Conservation (phyloP, 495 filamentous ascomycete genomes). For the Talaromyces borbonicus region DNA sequence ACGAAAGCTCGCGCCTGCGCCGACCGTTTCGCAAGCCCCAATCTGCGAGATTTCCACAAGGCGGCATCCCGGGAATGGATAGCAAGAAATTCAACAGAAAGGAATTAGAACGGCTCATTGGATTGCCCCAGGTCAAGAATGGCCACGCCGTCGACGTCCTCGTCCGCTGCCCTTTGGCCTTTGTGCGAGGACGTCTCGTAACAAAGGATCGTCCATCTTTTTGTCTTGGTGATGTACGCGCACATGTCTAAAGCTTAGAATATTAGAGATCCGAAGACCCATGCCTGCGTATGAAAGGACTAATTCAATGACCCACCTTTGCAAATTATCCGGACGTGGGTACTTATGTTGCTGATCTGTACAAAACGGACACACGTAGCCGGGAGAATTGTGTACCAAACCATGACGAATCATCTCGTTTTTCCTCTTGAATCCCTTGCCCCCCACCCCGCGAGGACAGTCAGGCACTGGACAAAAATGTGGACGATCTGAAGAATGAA, state of each 20-base stretch:
- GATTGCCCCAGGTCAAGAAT: constrained; percentile 12
- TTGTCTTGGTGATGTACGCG: constrained; percentile 83
- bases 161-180: constrained; percentile 75
- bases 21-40: too few relatives aligned
- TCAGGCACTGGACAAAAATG: constrained; percentile 82
- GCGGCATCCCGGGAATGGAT: too few relatives aligned
- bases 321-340: constrained; percentile 92
- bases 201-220: constrained; percentile 66
- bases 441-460: constrained; percentile 70
- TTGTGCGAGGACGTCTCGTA: constrained; percentile 75
- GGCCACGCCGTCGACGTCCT: constrained; percentile 62
- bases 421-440: constrained; percentile 96
- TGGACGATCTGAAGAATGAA: constrained; percentile 81
- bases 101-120: too few relatives aligned
- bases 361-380: constrained; percentile 96
- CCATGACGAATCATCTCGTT: constrained; percentile 99
- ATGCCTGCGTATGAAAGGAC: background rate
- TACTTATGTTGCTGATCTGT: constrained; percentile 94
- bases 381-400: constrained; percentile 87
- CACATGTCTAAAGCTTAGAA: constrained; percentile 55
- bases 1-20: too few relatives aligned
- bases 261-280: background rate
- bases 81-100: too few relatives aligned
- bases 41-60: too few relatives aligned
- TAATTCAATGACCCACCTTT: constrained; percentile 52